phyloP scores from a whole-genome alignment of 805 yeast genomes.

The Blastobotrys attinorum region DNA sequence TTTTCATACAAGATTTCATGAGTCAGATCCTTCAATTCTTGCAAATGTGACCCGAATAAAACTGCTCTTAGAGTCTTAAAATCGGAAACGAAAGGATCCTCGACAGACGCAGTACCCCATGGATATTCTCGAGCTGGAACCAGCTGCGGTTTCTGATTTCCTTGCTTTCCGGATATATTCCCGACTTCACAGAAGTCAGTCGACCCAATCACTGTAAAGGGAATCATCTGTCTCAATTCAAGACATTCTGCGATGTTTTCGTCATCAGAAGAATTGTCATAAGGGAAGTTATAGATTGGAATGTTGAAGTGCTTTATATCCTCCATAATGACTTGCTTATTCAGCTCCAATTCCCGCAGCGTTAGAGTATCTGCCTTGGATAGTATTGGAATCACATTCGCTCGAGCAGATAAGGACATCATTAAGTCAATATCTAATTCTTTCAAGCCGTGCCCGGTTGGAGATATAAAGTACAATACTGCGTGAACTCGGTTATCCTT shows the following conservation, averaged over 20 bases:
- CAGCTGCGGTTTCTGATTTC: too few relatives aligned
- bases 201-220: conserved; percentile 58
- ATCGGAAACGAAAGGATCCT: conserved; percentile 33
- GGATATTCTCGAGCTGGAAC: conserved; percentile 46
- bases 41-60: conserved; percentile 64
- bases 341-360: conserved; percentile 62
- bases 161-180: too few relatives aligned
- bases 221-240: conserved; percentile 41
- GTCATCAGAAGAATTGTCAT: conserved; percentile 49
- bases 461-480: conserved; percentile 68
- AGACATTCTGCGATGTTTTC: conserved; percentile 28
- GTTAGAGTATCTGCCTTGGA: conserved; percentile 83
- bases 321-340: conserved; percentile 66
- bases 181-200: conserved; percentile 25
- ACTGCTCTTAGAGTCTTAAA: conserved; percentile 49
- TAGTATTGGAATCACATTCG: conserved; percentile 78
- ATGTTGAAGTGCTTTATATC: conserved; percentile 65
- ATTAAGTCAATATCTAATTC: conserved; percentile 74
- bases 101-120: conserved; percentile 56
- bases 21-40: conserved; percentile 56
- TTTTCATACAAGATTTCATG: conserved; percentile 51
- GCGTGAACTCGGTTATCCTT: conserved; percentile 73
- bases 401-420: conserved; percentile 70
- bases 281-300: conserved; percentile 69
- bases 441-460: conserved; percentile 42